Base-by-base conservation (phyloP, 495 filamentous ascomycete genomes). In the Lepidopterella palustris region DNA sequence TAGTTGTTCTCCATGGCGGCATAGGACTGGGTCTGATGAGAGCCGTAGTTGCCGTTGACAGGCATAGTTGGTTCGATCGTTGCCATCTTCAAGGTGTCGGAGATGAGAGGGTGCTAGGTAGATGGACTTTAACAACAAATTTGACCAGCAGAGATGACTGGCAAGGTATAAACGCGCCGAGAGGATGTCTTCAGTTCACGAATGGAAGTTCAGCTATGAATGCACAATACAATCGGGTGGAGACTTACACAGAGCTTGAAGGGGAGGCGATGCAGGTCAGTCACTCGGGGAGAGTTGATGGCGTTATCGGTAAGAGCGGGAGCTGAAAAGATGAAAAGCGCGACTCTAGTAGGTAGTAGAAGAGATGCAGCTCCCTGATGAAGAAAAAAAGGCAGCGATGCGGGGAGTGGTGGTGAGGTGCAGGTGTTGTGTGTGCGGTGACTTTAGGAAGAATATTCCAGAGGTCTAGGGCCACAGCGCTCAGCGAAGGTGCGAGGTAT, bases 21-120 rank as follows among this genome's bases (percentile, higher is more conserved):
- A 57, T 69, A 74, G 32, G 54, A 61, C 13, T 70, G 64, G 9
- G 56, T 21, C 35, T 69, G 67, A 47, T 73, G 71, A 23, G 63
- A 64, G n/a, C 60, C 70, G 57, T 74, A 76, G 62, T 63, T 72
- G 61, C 75, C 75, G 52, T 77, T 76, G 63, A 71, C 58, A 31
- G 74, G 72, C 55, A 74, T 63, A 26, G 63, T 23, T 9, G 68
- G 42, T 28, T 71, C 67, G 53, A 73, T 70, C 47, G 72, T 67
- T 55, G 73, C 74, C 71, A 75, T 77, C 18, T 63, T 59, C 59
- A 61, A 18, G 53, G 20, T 39, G 24, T 53, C 5, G 32, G 35
- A 32, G 52, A 40, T n/a, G 52, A 32, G 28, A 27, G 13, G 28
- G 13, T 35, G 35, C 21, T 54, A 40, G 20, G 26, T 54, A 35